A percentile compares a stretch with the other conserved stretches of the same genome.
Evolutionary conservation across 148 eudicot species (phyloP).

Genomic region (Pouteria glomerata): DNA sequence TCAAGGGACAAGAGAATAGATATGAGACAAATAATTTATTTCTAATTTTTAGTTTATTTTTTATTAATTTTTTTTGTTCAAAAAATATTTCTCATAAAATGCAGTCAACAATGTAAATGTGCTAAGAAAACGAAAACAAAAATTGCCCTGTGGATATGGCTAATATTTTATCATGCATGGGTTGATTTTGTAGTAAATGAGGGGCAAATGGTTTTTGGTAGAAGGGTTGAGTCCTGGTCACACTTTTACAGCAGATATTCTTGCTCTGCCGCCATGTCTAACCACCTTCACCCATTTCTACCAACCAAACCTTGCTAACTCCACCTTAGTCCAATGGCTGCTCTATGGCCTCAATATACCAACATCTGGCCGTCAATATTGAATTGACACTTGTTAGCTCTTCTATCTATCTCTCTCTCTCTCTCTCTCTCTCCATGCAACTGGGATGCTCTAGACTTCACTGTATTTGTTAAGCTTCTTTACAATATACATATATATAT

Average conservation of each 20-base stretch:
- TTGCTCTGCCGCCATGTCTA: conserved; percentile 17
- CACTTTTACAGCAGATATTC: conserved; percentile 7
- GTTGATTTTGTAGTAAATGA: not conserved
- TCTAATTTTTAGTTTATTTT: too few species aligned
- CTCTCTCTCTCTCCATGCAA: not conserved
- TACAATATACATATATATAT: too few species aligned
- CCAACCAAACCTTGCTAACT: conserved; percentile 25
- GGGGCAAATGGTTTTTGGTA: not conserved
- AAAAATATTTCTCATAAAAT: too few species aligned
- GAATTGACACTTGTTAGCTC: not conserved
- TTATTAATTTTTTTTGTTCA: too few species aligned
- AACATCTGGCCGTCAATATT: not conserved
- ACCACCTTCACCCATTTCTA: conserved; percentile 45
- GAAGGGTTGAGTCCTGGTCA: conserved; percentile 4
- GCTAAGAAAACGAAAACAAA: too few species aligned
- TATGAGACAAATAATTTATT: too few species aligned
- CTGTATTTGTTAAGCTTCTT: not conserved
- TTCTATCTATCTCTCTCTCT: not conserved
- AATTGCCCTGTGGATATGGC: too few species aligned
- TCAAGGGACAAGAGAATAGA: too few species aligned
- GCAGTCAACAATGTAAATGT: too few species aligned
- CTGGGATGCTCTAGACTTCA: not conserved
- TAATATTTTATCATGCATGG: too few species aligned
- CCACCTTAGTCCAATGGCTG: conserved; percentile 9
- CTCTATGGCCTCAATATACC: not conserved